Base-by-base conservation (phyloP, 768 basidiomycete genomes). In the Kockovaella imperatae region DNA sequence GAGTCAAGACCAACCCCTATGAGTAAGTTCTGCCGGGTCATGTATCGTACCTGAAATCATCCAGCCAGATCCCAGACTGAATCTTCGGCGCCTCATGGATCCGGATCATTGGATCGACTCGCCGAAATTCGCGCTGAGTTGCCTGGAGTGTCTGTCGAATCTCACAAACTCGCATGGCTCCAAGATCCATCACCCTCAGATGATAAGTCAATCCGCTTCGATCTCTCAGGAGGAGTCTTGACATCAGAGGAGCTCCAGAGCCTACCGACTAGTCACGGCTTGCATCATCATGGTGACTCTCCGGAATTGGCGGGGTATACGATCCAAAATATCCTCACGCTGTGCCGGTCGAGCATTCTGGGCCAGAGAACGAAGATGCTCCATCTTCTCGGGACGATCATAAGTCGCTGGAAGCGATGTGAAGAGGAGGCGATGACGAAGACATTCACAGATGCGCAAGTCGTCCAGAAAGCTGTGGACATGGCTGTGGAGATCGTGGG, bases 201-300 rank as follows among this genome's bases (percentile, higher is more conserved):
- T 1, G 26, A 58, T 11, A 34, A 21, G 0, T 29, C 53, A n/a
- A 50, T 64, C 58, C 81, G 86, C 31, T 78, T 77, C 53, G 85
- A 91, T 68, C 77, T 91, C 1, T 75, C 77, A 0, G 89, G 88
- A 5, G 74, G 71, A 8, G 78, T 80, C 0, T 82, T 93, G n/a
- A 75, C 85, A 1, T 50, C 73, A 0, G 62, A 75, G 2, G 59
- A 81, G 2, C 78, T 80, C 2, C 67, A 75, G 0, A 75, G 74
- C 1, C 75, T 93, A 2, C 89, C 88, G 1, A 83, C 86, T 0
- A 83, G 89, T 71, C 77, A 88, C 5, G 90, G 90, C 3, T 75
- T 93, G 3, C 89, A 96, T 69, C 90, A 95, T 64, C 90, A 93
- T 63, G 83, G 88, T 0, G 82, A 86, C 47, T 75, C 76, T 4